These are phyloP conservation scores for Termitomyces sp. DNA, from an alignment of 768 basidiomycete species.

Conservation along the genomic window DNA sequence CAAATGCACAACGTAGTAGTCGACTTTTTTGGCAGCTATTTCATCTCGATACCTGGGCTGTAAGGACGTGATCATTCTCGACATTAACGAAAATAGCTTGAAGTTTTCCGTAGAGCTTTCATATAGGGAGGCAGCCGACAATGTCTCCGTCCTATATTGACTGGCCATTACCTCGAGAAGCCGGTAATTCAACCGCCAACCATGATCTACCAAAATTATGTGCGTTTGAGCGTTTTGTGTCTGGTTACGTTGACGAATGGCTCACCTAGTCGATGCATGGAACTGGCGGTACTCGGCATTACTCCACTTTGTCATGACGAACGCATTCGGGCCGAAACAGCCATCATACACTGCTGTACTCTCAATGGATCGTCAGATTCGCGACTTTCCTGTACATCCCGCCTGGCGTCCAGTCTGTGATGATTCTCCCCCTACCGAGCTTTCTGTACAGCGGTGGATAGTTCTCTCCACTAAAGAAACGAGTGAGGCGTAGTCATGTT, in stretches of 20 bases:
- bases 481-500: slow-evolving; percentile 28
- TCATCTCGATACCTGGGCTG: slow-evolving; percentile 56
- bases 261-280: slow-evolving; percentile 50
- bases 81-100: background rate
- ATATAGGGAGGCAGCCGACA: slow-evolving; percentile 56
- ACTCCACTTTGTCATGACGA: slow-evolving; percentile 46
- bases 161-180: slow-evolving; percentile 48
- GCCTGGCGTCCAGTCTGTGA: slow-evolving; percentile 38
- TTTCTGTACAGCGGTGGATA: slow-evolving; percentile 40
- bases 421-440: slow-evolving; percentile 13
- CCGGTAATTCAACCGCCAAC: slow-evolving; percentile 28
- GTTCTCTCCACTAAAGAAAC: slow-evolving; percentile 47
- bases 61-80: slow-evolving; percentile 22
- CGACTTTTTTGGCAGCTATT: slow-evolving; percentile 72
- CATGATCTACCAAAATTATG: slow-evolving; percentile 39
- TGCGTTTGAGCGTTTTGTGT: slow-evolving; percentile 21
- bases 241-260: background rate
- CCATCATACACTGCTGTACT: slow-evolving; percentile 51
- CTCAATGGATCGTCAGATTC: slow-evolving; percentile 56
- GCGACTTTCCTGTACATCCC: slow-evolving; percentile 53
- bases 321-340: slow-evolving; percentile 48
- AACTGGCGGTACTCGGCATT: slow-evolving; percentile 50
- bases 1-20: slow-evolving; percentile 42
- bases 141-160: slow-evolving; percentile 53
- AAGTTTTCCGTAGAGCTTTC: slow-evolving; percentile 45